Evolutionary conservation across 768 basidiomycete species (phyloP), one percentile per base, ranked within the genome.

Genomic region (Udeniomyces megalosporus): DNA sequence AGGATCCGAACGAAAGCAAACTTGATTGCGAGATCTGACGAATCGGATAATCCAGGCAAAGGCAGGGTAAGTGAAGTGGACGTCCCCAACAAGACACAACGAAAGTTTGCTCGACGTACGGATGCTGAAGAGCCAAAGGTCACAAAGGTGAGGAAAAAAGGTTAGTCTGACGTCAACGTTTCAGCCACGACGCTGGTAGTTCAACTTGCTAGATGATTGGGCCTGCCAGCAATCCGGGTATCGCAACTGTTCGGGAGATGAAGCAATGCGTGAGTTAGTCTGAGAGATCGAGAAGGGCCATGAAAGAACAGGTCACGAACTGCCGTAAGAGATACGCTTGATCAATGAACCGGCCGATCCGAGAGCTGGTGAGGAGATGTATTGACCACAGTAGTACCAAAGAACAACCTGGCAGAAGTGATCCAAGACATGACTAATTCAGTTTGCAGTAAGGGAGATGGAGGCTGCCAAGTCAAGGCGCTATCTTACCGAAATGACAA

Each of bases 281-380:
- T 17, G 17, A 8, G 38, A 17, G 38, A 42, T 42, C 38, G 17
- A 42, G 38, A 17, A 17, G 17, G 49, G 49, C 17, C 7, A 50
- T 28, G 14, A 60, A 2, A 68, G 48, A 14, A 66, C 69, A 15
- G 66, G 67, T 1, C 67, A 46, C 4, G 60, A 66, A 47, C 68
- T 50, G 15, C 67, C 67, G 58, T 70, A 68, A 14, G 28, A 12
- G 53, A 70, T 60, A 8, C 58, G 67, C 67, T 70, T 68, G 56
- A 70, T 55, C 24, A 66, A 56, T 14, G 56, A 59, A 22, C 70
- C 70, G n/a, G 70, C 70, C 8, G 68, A 66, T 3, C 70, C 70
- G 35, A 71, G 68, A 0, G 70, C 69, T 20, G 70, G 70, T 5
- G 67, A 68, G 17, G 70, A 67, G 26, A 71, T 65, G 46, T 51